Percentiles rank a stretch among this genome's conserved stretches.
Conservation (phyloP, 129 eudicot genomes). For the Flaveria trinervia region DNA sequence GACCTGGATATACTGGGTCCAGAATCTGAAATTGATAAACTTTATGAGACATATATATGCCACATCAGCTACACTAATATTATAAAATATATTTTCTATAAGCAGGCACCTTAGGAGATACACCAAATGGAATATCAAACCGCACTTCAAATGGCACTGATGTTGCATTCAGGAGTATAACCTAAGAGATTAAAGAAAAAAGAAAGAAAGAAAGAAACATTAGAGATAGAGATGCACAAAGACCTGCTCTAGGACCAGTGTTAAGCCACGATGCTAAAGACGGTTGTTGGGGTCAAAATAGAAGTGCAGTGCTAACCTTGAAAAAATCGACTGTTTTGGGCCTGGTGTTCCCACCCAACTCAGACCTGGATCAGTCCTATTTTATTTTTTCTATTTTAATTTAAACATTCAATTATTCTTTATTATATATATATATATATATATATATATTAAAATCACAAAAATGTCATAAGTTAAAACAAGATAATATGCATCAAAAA, state of each 20-base stretch:
- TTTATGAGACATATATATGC: constrained; percentile 10
- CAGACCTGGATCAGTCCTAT: neutral
- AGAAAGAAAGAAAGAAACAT: neutral
- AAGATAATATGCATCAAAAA: neutral
- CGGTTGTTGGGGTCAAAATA: neutral
- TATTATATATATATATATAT: neutral
- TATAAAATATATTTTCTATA: constrained; percentile 7
- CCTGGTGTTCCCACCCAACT: neutral
- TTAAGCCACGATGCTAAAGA: constrained; percentile 2
- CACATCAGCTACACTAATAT: constrained; percentile 9
- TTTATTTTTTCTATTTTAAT: neutral
- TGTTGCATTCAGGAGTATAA: constrained; percentile 71
- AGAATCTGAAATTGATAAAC: constrained; percentile 56
- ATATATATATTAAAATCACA: neutral
- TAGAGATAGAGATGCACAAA: constrained; percentile 2
- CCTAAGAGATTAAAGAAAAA: constrained; percentile 48
- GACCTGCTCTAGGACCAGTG: neutral
- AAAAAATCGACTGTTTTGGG: neutral
- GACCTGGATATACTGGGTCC: constrained; percentile 92
- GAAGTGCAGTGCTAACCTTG: neutral
- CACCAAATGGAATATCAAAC: constrained; percentile 97
- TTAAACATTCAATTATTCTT: neutral
- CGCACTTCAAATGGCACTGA: constrained; percentile 89
- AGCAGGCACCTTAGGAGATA: constrained; percentile 81
- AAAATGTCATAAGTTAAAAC: neutral